A percentile compares a stretch with the other conserved stretches of the same genome.
phyloP scores from a whole-genome alignment of 75 land plant species.

The Selaginella tamariscina region DNA sequence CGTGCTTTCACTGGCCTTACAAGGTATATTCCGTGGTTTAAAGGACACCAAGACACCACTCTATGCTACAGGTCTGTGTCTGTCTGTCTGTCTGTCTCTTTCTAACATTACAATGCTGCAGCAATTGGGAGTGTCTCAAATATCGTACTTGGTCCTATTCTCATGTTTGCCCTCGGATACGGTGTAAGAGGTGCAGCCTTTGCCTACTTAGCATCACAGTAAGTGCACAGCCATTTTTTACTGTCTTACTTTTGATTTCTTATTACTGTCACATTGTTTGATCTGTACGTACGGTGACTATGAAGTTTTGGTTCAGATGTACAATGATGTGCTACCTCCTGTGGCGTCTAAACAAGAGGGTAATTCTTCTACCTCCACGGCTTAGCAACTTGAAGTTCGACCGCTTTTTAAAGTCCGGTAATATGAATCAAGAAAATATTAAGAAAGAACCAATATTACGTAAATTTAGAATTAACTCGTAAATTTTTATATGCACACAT shows the following conservation, averaged over 20 bases:
- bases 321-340: conserved; percentile 61
- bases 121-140: conserved; percentile 59
- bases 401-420: conserved; percentile 73
- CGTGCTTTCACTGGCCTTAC: conserved; percentile 78
- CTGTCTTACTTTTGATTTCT: conserved; percentile 28
- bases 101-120: conserved; percentile 17
- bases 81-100: not conserved
- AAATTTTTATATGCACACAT: too few species aligned
- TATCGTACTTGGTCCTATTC: conserved; percentile 61
- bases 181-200: conserved; percentile 88
- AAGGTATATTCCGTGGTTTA: conserved; percentile 89
- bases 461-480: too few species aligned
- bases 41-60: conserved; percentile 89
- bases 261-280: conserved; percentile 45
- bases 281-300: too few species aligned
- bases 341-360: conserved; percentile 56
- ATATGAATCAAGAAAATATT: too few species aligned
- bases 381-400: conserved; percentile 31
- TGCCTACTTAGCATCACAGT: conserved; percentile 88
- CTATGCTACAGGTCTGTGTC: conserved; percentile 53
- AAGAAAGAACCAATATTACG: too few species aligned
- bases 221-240: conserved; percentile 21
- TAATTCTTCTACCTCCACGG: conserved; percentile 39
- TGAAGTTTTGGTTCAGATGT: too few species aligned
- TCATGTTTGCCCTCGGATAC: conserved; percentile 49